Conservation (phyloP, 2,329 filamentous ascomycete genomes). For the Hypocreales sp. region DNA sequence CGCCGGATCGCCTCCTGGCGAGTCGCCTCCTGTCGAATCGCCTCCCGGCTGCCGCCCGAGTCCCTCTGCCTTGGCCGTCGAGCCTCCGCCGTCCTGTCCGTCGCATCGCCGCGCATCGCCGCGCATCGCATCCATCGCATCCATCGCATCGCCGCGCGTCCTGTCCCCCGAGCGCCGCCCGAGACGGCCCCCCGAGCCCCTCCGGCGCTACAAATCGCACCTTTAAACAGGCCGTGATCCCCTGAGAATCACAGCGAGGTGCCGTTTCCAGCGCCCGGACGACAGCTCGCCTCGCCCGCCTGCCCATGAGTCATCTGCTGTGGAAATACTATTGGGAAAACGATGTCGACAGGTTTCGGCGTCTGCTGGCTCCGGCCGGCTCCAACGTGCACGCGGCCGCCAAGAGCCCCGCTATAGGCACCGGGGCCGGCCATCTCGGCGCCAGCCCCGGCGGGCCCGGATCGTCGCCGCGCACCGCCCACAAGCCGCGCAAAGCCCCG, state of each 20-base stretch:
- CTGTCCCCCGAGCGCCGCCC: too few species aligned
- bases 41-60: too few species aligned
- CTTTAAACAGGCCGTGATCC: slow-evolving; percentile 92
- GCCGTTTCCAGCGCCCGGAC: slow-evolving; percentile 40
- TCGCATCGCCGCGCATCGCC: too few species aligned
- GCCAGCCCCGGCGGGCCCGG: slow-evolving; percentile 24
- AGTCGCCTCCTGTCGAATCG: too few species aligned
- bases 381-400: slow-evolving; percentile 37
- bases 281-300: slow-evolving; percentile 7
- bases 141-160: too few species aligned
- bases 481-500: slow-evolving; percentile 37
- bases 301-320: slow-evolving; percentile 83
- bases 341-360: slow-evolving; percentile 90
- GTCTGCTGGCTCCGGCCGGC: slow-evolving; percentile 62
- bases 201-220: slow-evolving; percentile 29
- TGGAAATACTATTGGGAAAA: slow-evolving; percentile 97
- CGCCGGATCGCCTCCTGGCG: too few species aligned
- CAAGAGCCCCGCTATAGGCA: slow-evolving; percentile 34
- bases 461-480: slow-evolving; percentile 31
- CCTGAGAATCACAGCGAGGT: slow-evolving; percentile 77
- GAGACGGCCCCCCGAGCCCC: too few species aligned
- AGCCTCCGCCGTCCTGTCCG: too few species aligned
- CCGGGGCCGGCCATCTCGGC: slow-evolving; percentile 14
- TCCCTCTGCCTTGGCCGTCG: too few species aligned
- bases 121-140: too few species aligned